Percentiles rank a stretch among this genome's conserved stretches.
phyloP scores from a whole-genome alignment of 352 stramenopile genomes.

The Pythium pyrilobum region DNA sequence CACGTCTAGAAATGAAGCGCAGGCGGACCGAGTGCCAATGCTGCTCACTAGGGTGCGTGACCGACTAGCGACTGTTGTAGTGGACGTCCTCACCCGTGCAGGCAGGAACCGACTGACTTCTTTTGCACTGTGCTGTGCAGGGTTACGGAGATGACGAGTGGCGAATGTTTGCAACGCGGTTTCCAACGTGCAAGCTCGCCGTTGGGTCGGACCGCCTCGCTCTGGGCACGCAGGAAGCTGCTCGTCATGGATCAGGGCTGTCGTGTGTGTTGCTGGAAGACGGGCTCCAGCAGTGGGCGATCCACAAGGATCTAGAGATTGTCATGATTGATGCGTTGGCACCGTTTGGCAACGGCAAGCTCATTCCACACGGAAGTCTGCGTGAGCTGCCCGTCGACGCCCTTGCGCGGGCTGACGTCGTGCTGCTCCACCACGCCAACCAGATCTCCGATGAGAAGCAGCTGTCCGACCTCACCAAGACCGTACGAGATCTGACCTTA shows the following conservation, averaged over 20 bases:
- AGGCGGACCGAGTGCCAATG: conserved; percentile 31
- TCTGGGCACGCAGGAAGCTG: conserved; percentile 5
- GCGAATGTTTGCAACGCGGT: conserved; percentile 42
- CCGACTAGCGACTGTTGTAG: no score
- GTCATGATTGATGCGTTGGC: conserved; percentile 67
- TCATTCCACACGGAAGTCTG: conserved; percentile 53
- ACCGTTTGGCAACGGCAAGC: conserved; percentile 54
- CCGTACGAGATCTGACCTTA: conserved; percentile 11
- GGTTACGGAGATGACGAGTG: conserved; percentile 71
- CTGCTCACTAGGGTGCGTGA: conserved; percentile 41
- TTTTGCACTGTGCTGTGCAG: conserved; percentile 6
- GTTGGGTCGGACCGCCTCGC: conserved; percentile 33
- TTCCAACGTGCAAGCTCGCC: conserved; percentile 38
- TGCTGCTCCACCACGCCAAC: conserved; percentile 57
- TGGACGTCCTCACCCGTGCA: no score
- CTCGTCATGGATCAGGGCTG: conserved; percentile 16
- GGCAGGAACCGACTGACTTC: no score
- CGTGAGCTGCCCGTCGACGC: conserved; percentile 41
- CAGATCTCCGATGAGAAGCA: conserved; percentile 18
- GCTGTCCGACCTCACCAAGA: conserved; percentile 11
- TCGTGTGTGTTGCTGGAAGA: conserved; percentile 53
- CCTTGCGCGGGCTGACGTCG: conserved; percentile 39
- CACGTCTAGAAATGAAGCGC: conserved; percentile 2
- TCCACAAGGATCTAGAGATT: conserved; percentile 58
- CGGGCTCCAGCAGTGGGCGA: conserved; percentile 62